phyloP scores from a whole-genome alignment of 441 rosid species.

The Flueggea neowawraea region DNA sequence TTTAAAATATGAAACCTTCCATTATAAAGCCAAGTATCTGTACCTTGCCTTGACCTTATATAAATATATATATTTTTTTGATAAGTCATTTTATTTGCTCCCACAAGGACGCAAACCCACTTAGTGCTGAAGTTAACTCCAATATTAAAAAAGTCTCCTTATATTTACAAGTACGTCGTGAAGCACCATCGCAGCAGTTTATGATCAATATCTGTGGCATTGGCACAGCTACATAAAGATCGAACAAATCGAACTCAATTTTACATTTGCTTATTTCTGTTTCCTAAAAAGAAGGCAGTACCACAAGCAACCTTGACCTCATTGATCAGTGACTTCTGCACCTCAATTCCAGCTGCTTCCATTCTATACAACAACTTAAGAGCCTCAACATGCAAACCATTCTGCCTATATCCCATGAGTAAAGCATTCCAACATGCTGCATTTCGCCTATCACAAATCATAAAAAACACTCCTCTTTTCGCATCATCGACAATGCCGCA shows the following conservation, averaged over 20 bases:
- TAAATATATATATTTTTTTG: too few relatives aligned
- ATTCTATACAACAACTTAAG: constrained; percentile 59
- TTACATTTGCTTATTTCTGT: neutral
- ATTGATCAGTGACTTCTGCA: constrained; percentile 25
- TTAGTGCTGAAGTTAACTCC: too few relatives aligned
- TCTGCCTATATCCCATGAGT: constrained; percentile 41
- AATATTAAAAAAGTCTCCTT: too few relatives aligned
- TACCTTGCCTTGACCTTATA: too few relatives aligned
- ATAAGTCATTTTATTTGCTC: too few relatives aligned
- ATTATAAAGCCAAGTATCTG: too few relatives aligned
- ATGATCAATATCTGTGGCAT: neutral
- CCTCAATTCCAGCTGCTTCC: constrained; percentile 43
- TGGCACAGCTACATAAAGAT: neutral
- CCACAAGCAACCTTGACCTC: constrained; percentile 28
- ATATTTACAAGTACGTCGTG: too few relatives aligned
- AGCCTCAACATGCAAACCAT: constrained; percentile 37
- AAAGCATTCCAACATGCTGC: constrained; percentile 52
- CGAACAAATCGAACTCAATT: neutral
- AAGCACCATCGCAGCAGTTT: too few relatives aligned
- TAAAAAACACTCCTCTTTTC: constrained; percentile 33
- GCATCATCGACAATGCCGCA: constrained; percentile 47
- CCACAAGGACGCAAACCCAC: too few relatives aligned
- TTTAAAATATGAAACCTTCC: too few relatives aligned
- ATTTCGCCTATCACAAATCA: constrained; percentile 23
- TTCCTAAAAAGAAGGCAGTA: neutral